Evolutionary conservation across 179 eudicot species (phyloP), one percentile per base, ranked within the genome.

Genomic region (Silene noctiflora): DNA sequence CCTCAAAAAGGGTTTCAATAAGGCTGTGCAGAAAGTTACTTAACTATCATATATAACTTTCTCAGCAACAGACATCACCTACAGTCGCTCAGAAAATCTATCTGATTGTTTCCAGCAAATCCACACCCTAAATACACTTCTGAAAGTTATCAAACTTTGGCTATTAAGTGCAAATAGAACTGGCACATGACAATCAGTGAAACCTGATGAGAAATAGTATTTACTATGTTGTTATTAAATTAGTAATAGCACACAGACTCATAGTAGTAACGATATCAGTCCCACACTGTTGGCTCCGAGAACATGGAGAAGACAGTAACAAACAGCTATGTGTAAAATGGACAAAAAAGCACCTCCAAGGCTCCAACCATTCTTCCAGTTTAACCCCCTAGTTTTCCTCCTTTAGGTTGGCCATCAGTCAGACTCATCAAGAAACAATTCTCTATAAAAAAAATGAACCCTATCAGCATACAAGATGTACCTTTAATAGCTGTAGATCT

Each of bases 401-500:
- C 51, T 10, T 44, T 44, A 44, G 2, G 3, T 44, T 44, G 51
- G 51, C 51, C 13, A 10, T 44, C 51, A 44, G 14, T 3, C 51
- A 44, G 51, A 44, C 51, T 65, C 2, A n/a, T 17, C 20, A 51
- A 20, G n/a, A 35, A 58, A 56, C 11, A 68, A 56, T 12, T 46
- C 46, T 64, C 16, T 53, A 14, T 0, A 65, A 0, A 51, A 7
- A 59, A 16, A 51, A 16, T 17, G 14, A 22, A 44, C 12, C n/a
- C 19, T 53, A 53, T 53, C 25, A 44, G 2, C 58, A 77, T 20
- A 75, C 67, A 68, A 29, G 19, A 12, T 24, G 25, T 75, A 94
- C 98, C 98, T 92, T 89, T 9, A 94, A 76, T 64, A 94, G 83
- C 85, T 90, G 89, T 70, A 94, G 88, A 82, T 94, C 97, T 55